phyloP scores from a whole-genome alignment of 2,329 filamentous ascomycete species.

The Trichophyton verrucosum region DNA sequence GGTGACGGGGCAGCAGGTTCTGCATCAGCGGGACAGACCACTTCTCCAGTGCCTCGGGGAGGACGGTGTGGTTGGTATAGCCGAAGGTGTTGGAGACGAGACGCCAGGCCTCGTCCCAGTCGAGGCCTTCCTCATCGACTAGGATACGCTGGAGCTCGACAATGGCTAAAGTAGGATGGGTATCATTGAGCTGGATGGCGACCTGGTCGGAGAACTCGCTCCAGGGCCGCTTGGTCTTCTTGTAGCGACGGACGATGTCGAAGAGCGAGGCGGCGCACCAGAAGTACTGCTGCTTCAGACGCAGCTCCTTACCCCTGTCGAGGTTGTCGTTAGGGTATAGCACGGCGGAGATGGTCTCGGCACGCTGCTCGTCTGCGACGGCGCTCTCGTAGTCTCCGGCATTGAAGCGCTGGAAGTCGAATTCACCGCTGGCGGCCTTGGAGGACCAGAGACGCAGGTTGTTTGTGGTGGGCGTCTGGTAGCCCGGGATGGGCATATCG shows the following conservation, averaged over 20 bases:
- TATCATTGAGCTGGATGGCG: conserved; percentile 96
- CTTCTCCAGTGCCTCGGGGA: conserved; percentile 94
- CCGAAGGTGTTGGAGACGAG: conserved; percentile 72
- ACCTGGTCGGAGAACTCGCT: conserved; percentile 86
- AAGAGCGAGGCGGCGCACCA: conserved; percentile 96
- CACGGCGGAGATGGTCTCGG: conserved; percentile 97
- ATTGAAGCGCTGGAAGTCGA: conserved; percentile 99
- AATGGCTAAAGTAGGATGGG: conserved; percentile 89
- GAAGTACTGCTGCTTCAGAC: conserved; percentile 98
- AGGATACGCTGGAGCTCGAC: conserved; percentile 92
- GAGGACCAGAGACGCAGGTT: conserved; percentile 96
- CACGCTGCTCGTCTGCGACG: conserved; percentile 92
- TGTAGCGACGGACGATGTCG: conserved; percentile 95
- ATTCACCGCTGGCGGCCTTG: conserved; percentile 92
- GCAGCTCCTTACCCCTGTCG: conserved; percentile 89
- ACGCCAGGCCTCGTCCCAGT: conserved; percentile 86
- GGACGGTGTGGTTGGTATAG: conserved; percentile 97
- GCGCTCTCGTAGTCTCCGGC: conserved; percentile 95
- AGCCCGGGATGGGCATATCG: conserved; percentile 85
- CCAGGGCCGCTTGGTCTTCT: conserved; percentile 89
- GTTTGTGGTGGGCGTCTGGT: conserved; percentile 80
- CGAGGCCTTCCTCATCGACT: conserved; percentile 74
- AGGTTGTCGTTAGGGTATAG: conserved; percentile 97
- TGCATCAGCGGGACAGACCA: conserved; percentile 92
- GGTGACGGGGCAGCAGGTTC: conserved; percentile 80